Base-by-base conservation (phyloP, 225 moss, liverwort and hornwort species). In the Pseudoscleropodium purum region DNA sequence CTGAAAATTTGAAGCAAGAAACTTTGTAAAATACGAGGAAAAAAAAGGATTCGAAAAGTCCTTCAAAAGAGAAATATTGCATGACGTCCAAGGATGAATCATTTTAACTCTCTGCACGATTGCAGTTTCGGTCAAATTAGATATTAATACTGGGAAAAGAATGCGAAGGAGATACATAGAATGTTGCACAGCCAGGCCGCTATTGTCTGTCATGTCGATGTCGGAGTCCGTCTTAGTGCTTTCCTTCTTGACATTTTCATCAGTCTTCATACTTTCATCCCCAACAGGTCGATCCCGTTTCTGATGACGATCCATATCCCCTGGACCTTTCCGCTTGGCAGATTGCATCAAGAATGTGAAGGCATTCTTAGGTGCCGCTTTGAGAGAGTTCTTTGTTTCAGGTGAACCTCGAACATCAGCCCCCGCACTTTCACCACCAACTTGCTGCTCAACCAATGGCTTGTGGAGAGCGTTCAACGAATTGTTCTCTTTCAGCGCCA, bases 311-410 rank as follows among this genome's bases (percentile, higher is more conserved):
- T 92, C 92, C 90, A 82, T 64, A 65, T 91, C 92, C 51, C 85
- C 90, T 85, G 90, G 87, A 34, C 86, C 93, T 84, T 95, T 98
- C 57, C 97, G 95, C 88, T 95, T 98, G 78, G 96, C 94, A 86
- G 96, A 92, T 89, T 96, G 95, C 97, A 98, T 96, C 86, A 98
- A 93, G 83, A 96, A 88, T 69, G 93, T 87, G 85, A 98, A 98
- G 63, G 97, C 97, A 85, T 98, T 94, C 78, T 86, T 89, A 80
- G 95, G 91, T 82, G 84, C 91, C 79, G 74, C 87, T 86, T 72
- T 79, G 57, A 65, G 65, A 52, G 76, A 12, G 37, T 51, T 78
- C 26, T 86, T 81, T 47, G 34, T 47, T 74, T 85, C 73, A 9
- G 70, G 45, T n/a, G 45, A 78, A 86, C 51, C 83, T 82, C 72